Conservation (phyloP, 257 asterid species). For the Fraxinus cuspidata region DNA sequence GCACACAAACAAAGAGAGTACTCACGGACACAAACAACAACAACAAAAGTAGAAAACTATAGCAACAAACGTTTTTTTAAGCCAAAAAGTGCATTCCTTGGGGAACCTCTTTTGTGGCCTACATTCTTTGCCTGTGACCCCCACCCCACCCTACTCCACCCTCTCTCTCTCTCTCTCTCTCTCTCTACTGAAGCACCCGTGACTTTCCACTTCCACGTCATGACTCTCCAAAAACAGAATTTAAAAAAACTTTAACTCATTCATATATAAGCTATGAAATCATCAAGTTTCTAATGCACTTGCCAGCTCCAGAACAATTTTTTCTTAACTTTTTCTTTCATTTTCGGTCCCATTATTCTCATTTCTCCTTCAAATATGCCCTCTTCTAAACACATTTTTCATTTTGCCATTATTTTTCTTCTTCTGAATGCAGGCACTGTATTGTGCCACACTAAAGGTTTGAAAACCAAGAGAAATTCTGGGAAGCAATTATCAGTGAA, state of each 20-base stretch:
- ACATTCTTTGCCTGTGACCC: constrained; percentile 41
- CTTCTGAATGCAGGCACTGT: constrained; percentile 24
- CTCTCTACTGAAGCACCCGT: constrained; percentile 51
- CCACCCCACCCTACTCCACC: neutral
- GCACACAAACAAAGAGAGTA: constrained; percentile 18
- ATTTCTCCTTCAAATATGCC: constrained; percentile 27
- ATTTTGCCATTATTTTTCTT: constrained; percentile 26
- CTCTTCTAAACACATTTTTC: constrained; percentile 22
- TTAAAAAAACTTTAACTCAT: neutral
- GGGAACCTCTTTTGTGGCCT: constrained; percentile 36
- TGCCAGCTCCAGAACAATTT: constrained; percentile 21
- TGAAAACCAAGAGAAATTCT: constrained; percentile 38
- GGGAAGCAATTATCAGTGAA: constrained; percentile 42
- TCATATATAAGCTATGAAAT: neutral
- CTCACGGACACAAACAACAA: constrained; percentile 39
- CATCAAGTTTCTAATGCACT: neutral
- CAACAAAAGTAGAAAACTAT: constrained; percentile 9
- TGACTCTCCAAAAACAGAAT: constrained; percentile 7
- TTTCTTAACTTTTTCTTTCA: constrained; percentile 6
- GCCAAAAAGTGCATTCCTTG: constrained; percentile 36
- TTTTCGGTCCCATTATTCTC: constrained; percentile 4
- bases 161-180: neutral
- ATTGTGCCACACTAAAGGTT: constrained; percentile 55
- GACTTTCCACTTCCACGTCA: constrained; percentile 37
- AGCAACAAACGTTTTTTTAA: constrained; percentile 15